phyloP scores from a whole-genome alignment of 352 stramenopile genomes.

The Phytophthora sp. region DNA sequence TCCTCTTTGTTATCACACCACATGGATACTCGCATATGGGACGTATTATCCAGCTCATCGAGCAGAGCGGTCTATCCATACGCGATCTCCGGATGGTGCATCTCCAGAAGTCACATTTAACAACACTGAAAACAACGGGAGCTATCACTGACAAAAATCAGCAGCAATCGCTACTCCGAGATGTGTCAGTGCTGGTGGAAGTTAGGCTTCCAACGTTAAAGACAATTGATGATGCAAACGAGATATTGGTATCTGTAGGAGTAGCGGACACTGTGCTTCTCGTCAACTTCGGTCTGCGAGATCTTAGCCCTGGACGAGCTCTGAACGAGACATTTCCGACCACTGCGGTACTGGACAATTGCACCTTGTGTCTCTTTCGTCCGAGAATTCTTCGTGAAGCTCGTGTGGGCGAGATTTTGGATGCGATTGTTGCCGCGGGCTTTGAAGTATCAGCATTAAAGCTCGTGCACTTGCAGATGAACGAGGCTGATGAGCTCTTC shows the following conservation, averaged over 20 bases:
- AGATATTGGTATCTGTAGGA: constrained; percentile 5
- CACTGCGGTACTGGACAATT: constrained; percentile 73
- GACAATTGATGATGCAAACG: constrained; percentile 10
- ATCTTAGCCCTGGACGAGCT: constrained; percentile 11
- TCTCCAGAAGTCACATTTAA: constrained; percentile 47
- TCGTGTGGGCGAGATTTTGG: constrained; percentile 76
- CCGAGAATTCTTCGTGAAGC: constrained; percentile 68
- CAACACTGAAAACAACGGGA: constrained; percentile 20
- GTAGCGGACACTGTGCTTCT: constrained; percentile 34
- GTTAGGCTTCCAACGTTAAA: constrained; percentile 39
- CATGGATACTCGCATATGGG: constrained; percentile 58
- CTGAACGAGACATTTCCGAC: constrained; percentile 29
- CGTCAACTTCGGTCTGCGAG: constrained; percentile 31
- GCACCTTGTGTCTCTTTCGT: constrained; percentile 63
- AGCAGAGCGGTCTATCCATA: constrained; percentile 44
- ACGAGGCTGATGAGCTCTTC: constrained; percentile 90
- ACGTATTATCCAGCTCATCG: constrained; percentile 50
- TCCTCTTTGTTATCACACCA: constrained; percentile 59
- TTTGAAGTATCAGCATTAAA: constrained; percentile 92
- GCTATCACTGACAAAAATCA: constrained; percentile 21
- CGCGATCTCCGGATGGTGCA: constrained; percentile 58
- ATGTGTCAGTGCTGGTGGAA: constrained; percentile 64
- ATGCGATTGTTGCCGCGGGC: constrained; percentile 74
- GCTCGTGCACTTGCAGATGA: constrained; percentile 80
- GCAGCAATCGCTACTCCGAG: constrained; percentile 35